Percentiles rank a stretch among this genome's conserved stretches.
Evolutionary conservation across 352 stramenopile species (phyloP).

Genomic region (Phytophthora boehmeriae): DNA sequence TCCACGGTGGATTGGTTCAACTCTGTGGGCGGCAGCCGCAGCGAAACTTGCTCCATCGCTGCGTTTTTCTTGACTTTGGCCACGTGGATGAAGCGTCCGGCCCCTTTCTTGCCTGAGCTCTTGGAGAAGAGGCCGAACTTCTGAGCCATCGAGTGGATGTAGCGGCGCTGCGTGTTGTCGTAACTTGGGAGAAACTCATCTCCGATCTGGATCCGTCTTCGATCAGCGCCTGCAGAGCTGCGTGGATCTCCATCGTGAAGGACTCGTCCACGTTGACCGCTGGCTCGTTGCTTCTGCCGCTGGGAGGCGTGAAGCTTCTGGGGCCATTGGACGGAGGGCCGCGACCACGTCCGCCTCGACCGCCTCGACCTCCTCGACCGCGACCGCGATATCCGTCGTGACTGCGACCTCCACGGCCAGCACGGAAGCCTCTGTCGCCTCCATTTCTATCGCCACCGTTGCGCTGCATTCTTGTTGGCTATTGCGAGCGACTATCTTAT

Average conservation of each 20-base stretch:
- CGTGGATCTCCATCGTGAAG: conserved; percentile 75
- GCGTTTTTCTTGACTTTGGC: conserved; percentile 86
- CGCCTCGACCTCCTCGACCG: conserved; percentile 5
- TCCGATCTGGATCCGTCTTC: conserved; percentile 61
- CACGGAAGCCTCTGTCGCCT: conserved; percentile 1
- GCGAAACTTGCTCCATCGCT: conserved; percentile 72
- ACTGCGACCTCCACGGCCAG: conserved; percentile 7
- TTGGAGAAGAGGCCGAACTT: conserved; percentile 87
- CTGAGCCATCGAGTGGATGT: conserved; percentile 81
- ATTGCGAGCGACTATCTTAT: too few species aligned
- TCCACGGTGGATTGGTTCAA: conserved; percentile 35
- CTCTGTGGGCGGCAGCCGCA: conserved; percentile 46
- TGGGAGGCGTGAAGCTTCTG: conserved; percentile 3
- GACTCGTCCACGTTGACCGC: conserved; percentile 66
- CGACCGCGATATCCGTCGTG: conserved; percentile 15
- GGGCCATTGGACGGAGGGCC: conserved; percentile 6
- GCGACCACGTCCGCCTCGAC: conserved; percentile 22
- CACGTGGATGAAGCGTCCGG: conserved; percentile 75
- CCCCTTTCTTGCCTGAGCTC: conserved; percentile 69
- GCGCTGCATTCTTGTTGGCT: conserved; percentile 2
- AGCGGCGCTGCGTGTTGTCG: conserved; percentile 80
- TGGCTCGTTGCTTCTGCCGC: conserved; percentile 16
- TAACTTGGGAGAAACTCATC: conserved; percentile 72
- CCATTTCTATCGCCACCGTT: conserved; percentile 6
- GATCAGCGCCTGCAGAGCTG: conserved; percentile 64